Evolutionary conservation across 345 rosid species (phyloP), one percentile per base, ranked within the genome.

Genomic region (Chamaenerion angustifolium): DNA sequence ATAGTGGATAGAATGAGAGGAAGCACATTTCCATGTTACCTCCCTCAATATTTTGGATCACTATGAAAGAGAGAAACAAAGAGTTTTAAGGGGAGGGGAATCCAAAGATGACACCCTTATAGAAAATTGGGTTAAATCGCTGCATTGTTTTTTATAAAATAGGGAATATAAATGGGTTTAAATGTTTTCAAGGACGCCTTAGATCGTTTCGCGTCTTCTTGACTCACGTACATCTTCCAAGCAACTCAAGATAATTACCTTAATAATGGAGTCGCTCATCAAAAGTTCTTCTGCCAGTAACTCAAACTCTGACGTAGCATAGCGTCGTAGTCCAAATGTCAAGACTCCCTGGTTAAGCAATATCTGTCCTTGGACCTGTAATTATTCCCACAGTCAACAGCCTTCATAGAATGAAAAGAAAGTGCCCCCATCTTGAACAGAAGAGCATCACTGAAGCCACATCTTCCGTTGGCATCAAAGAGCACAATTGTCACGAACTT

Each of bases 231-330:
- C 25, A 50, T 6, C 5, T 10, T 21, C 14, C 14, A 43, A 21
- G 18, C 43, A 55, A 55, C 25, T 58, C 56, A 46, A 54, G 73
- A 52, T 46, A 56, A 54, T 63, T 75, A 79, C 98, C 95, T 83
- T 84, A 71, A 92, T 82, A 69, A 87, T 57, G 37, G 96, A 87
- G 70, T 92, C 71, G 58, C 98, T 92, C 98, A 92, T 83, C 69
- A 92, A 56, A 68, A 92, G 89, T 66, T 92, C 98, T 72, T 92
- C 98, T 4, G 95, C 98, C 11, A 80, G 87, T 55, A 92, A 94
- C 71, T 92, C 98, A 78, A 92, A 92, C 71, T 92, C 98, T 58
- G 98, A 92, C 45, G 87, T 74, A 55, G 98, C 95, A 64, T 55
- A 87, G 16, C 62, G 71, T 45, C 87, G 75, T 73, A 92, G 68